Conservation (phyloP, 2,329 filamentous ascomycete genomes). For the Pyrenochaeta sp. region DNA sequence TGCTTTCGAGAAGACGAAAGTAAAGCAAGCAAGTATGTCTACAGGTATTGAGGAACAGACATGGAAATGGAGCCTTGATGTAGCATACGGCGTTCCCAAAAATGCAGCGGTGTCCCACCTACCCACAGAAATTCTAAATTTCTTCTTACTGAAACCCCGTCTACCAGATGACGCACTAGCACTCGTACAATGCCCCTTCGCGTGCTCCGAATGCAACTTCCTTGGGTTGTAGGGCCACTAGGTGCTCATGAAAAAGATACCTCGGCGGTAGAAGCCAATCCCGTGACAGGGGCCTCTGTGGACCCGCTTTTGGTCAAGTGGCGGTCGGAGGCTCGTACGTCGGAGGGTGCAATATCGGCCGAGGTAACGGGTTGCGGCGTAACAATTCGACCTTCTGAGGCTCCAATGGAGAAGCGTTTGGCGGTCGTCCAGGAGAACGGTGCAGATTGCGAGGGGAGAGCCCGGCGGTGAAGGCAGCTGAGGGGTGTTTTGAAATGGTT, state of each 20-base stretch:
- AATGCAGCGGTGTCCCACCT: background rate
- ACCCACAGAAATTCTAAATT: conserved; percentile 4
- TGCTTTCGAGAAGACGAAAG: background rate
- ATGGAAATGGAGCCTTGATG: background rate
- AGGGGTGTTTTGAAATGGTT: background rate
- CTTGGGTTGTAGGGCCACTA: conserved; percentile 11
- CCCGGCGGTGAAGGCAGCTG: background rate
- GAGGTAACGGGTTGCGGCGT: background rate
- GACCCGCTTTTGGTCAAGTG: background rate
- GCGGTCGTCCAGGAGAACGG: background rate
- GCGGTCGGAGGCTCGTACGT: conserved; percentile 9
- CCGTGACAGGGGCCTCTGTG: conserved; percentile 21
- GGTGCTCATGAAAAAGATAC: conserved; percentile 21
- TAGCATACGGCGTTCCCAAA: background rate
- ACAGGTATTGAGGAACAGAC: background rate
- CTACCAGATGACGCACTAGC: conserved; percentile 19
- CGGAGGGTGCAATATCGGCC: conserved; percentile 8
- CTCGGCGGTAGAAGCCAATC: conserved; percentile 24
- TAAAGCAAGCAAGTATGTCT: background rate
- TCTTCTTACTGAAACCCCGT: conserved; percentile 8
- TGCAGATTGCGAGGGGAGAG: background rate
- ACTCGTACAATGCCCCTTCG: conserved; percentile 5
- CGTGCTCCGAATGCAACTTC: conserved; percentile 14
- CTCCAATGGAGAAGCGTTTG: background rate
- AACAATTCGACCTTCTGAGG: background rate